Evolutionary conservation across 2,329 filamentous ascomycete species (phyloP), one percentile per base, ranked within the genome.

Genomic region (Cordyceps cicadae): DNA sequence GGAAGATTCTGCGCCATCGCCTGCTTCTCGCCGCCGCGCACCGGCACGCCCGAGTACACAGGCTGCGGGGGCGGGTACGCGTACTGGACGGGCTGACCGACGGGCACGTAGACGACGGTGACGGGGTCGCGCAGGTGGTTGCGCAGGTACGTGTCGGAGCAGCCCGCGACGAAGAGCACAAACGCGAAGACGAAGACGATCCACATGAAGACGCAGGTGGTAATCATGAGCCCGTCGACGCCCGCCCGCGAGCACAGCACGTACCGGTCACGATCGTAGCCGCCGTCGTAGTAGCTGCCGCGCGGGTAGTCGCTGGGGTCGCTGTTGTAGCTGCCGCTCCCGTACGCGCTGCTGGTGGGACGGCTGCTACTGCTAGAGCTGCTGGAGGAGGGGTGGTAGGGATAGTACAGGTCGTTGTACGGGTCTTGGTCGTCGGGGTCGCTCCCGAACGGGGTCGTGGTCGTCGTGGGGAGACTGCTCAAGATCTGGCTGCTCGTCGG

Each of bases 111-210:
- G n/a, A 54, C 43, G 26, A 54, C 49, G 4, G 56, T 19, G 37
- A 57, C 45, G 52, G 54, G 49, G 50, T 57, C 54, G 37, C 48
- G 52, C 34, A 45, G 34, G 48, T 39, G 32, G 58, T 64, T 64
- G 50, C 58, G 63, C 9, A 64, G 57, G 39, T 63, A 61, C n/a
- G 54, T 51, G n/a, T 62, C 64, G 8, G 57, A 46, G 32, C 57
- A 60, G 3, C 26, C 57, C 4, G 26, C 57, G 24, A 60, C 57
- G 34, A 60, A 60, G 8, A 51, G 50, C 24, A 54, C 50, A 39
- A 60, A 51, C 2, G 57, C 14, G 43, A 60, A 45, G 19, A 60
- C 19, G 12, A 60, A 53, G 41, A 60, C 57, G 21, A 60, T 46
- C 57, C 57, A 60, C 5, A 54, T 15, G 17, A 54, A 54, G 29